phyloP scores from a whole-genome alignment of 371 early-diverging fungal genomes.

The Thermomucor indicae-seudaticae region DNA sequence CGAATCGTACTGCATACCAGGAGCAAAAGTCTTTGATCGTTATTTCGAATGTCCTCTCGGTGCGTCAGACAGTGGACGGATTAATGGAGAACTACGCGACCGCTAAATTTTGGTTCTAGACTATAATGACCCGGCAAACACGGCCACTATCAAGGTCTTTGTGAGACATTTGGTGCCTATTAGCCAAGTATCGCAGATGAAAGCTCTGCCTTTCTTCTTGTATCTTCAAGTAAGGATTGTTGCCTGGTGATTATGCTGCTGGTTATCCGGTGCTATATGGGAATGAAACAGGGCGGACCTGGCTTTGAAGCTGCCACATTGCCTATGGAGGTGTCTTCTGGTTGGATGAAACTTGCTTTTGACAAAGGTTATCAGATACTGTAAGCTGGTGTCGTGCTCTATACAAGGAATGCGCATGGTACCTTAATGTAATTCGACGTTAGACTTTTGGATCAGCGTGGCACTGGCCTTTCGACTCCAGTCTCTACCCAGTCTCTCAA shows the following conservation, averaged over 20 bases:
- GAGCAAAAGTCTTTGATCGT: slow-evolving; percentile 57
- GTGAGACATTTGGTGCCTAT: slow-evolving; percentile 57
- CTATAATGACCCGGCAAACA: slow-evolving; percentile 38
- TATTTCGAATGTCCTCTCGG: slow-evolving; percentile 57
- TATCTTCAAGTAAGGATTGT: slow-evolving; percentile 49
- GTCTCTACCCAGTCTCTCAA: slow-evolving; percentile 54
- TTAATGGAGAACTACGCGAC: not conserved
- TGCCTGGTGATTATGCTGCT: not conserved
- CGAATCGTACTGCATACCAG: slow-evolving; percentile 53
- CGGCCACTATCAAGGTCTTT: slow-evolving; percentile 45
- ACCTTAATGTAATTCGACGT: not conserved
- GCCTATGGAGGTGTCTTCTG: slow-evolving; percentile 39
- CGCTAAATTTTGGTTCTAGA: not conserved
- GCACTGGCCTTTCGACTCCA: slow-evolving; percentile 66
- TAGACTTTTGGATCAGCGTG: slow-evolving; percentile 65
- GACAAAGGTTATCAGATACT: slow-evolving; percentile 63
- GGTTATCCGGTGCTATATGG: too few relatives aligned
- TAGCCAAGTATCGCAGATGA: slow-evolving; percentile 38
- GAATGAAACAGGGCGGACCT: slow-evolving; percentile 52
- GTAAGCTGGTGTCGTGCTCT: not conserved
- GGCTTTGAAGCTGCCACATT: slow-evolving; percentile 55
- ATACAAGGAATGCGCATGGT: not conserved
- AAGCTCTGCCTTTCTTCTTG: slow-evolving; percentile 51
- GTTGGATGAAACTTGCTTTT: slow-evolving; percentile 65
- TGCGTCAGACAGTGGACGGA: slow-evolving; percentile 6